Evolutionary conservation across 2,329 filamentous ascomycete genomes (phyloP), one percentile per base, ranked within the genome.

Genomic region (Ambrosiella beaveri): DNA sequence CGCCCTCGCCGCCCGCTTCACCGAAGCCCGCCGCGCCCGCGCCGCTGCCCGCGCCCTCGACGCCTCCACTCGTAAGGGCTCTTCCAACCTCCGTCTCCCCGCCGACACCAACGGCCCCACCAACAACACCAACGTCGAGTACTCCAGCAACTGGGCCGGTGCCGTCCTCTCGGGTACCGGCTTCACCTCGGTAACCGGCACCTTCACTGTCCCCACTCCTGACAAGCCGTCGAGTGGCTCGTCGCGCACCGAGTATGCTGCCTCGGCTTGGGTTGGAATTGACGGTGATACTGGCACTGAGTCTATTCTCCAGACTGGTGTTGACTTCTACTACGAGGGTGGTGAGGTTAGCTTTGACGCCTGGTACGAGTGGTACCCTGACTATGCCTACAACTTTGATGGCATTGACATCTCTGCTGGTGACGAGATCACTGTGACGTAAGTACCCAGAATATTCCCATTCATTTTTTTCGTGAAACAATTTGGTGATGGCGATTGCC

Each of bases 281-380:
- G 73, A 75, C 40, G 73, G 73, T n/a, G 69, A 73, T 58, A 71
- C 70, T 0, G 73, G 70, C 64, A 63, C 62, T 17, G 63, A 60
- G 7, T 71, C 71, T 7, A 70, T 73, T 35, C 66, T 74, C 0
- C 72, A 74, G 62, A 70, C 71, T 2, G 73, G 72, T 36, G 64
- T 74, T 56, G 70, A 72, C 41, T 73, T 73, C 63, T 54, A 54
- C 39, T 49, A 41, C 36, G 57, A 58, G 57, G 68, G 68, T 13
- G 66, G 68, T 54, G 59, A 68, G 56, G 64, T 63, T 38, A 61
- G 59, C 49, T 74, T 69, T 60, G 69, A 71, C 41, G 69, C 71
- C 15, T 74, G 73, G 73, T 74, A 72, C 60, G 73, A 74, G 64
- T 75, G 72, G 72, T 71, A 70, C 62, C 72, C 73, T 3, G 68